Base-by-base conservation (phyloP, 768 basidiomycete genomes). In the Russula lepida region DNA sequence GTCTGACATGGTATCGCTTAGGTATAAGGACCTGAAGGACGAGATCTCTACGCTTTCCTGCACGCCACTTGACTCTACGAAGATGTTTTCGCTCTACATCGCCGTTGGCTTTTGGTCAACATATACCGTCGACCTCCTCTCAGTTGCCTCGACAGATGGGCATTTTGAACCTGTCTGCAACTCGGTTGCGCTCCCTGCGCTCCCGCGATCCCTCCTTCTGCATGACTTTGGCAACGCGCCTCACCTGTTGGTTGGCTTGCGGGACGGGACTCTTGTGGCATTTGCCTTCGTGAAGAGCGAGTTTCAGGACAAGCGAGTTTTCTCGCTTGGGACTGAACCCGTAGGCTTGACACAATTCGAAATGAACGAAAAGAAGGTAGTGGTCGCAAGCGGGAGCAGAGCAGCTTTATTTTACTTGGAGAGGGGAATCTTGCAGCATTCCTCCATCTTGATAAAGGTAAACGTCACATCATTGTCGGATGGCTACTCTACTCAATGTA, bases 81-180 rank as follows among this genome's bases (percentile, higher is more conserved):
- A 78, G 64, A 69, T 72, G 33, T 84, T 76, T 56, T 71, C 88
- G 0, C 71, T 71, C 11, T 66, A 79, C 55, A 71, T 88, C 28
- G 81, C 79, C 0, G 83, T 88, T n/a, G 82, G 85, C 0, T 89
- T 89, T 66, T 95, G 93, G 92, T 79, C 79, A 23, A 79, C 81
- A 3, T 86, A 86, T 65, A 67, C 71, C 8, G 77, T 93, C 43
- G 78, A 84, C 66, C 72, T 93, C 35, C 74, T 89, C 56, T 68
- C 70, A 5, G 64, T 79, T 41, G 68, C 70, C 4, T 69, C 76
- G 8, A 47, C 52, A 9, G 61, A 60, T 19, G 51, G 62, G 7
- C 66, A 66, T 48, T 63, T 74, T 27, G 60, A 58, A 32, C 64
- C 64, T 9, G 59, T 78, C 2, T 77, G 73, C 62, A 73, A 66